A percentile compares a stretch with the other conserved stretches of the same genome.
phyloP scores from a whole-genome alignment of 441 rosid species.

The Erodium trifolium region DNA sequence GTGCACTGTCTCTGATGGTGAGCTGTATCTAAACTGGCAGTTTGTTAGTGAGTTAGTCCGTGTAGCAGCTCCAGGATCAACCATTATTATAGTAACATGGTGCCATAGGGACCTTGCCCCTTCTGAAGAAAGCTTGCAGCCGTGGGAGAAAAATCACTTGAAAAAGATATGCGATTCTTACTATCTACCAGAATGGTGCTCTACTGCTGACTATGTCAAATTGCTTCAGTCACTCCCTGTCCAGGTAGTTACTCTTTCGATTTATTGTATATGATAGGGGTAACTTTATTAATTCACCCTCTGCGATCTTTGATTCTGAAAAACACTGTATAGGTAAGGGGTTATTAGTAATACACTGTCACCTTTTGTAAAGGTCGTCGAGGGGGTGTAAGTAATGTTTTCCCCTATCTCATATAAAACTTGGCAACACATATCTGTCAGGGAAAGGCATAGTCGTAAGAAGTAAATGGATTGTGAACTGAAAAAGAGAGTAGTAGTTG shows the following conservation, averaged over 20 bases:
- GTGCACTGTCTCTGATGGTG: background rate
- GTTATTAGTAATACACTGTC: no score
- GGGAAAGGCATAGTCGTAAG: background rate
- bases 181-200: constrained; percentile 86
- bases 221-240: constrained; percentile 46
- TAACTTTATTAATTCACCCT: no score
- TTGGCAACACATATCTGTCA: background rate
- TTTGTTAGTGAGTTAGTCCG: constrained; percentile 68
- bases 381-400: no score
- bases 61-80: constrained; percentile 79
- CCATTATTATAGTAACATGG: constrained; percentile 81
- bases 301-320: no score
- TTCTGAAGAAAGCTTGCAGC: constrained; percentile 52
- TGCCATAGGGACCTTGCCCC: constrained; percentile 69
- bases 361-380: no score
- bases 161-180: constrained; percentile 60
- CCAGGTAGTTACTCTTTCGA: constrained; percentile 31
- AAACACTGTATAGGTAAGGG: no score
- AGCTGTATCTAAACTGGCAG: constrained; percentile 29
- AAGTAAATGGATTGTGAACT: background rate
- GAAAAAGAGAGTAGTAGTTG: background rate
- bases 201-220: constrained; percentile 60
- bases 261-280: background rate
- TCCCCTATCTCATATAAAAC: background rate
- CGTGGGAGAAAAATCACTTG: constrained; percentile 61